A percentile compares a stretch with the other conserved stretches of the same genome.
Evolutionary conservation across 371 early-diverging fungal species (phyloP).

Genomic region (Mucor circinelloides): DNA sequence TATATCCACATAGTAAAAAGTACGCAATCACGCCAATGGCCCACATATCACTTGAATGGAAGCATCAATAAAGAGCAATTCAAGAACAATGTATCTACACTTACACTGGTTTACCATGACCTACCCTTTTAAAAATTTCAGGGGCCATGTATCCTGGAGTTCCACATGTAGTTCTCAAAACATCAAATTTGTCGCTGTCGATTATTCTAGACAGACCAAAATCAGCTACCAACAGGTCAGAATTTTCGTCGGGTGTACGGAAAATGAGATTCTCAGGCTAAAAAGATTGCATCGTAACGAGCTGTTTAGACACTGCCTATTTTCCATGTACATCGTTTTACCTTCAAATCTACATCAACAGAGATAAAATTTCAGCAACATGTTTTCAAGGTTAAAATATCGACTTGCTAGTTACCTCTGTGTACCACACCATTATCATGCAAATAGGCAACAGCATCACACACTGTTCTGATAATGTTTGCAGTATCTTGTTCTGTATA

Average conservation of each 20-base stretch:
- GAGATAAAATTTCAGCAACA: not conserved
- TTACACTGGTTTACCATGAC: constrained; percentile 69
- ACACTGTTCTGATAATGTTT: constrained; percentile 72
- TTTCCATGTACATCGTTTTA: constrained; percentile 19
- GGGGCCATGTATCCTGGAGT: constrained; percentile 92
- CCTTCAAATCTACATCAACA: constrained; percentile 48
- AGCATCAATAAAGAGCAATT: not conserved
- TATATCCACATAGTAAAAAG: constrained; percentile 84
- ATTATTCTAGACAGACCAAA: constrained; percentile 86
- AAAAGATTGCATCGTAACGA: not conserved
- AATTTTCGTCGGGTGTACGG: constrained; percentile 68
- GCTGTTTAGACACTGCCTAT: not conserved
- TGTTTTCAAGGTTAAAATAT: not conserved
- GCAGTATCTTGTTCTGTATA: constrained; percentile 90
- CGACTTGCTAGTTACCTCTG: constrained; percentile 58
- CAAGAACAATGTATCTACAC: not conserved
- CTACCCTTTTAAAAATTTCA: constrained; percentile 74
- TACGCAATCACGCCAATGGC: constrained; percentile 90
- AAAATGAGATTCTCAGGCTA: constrained; percentile 90
- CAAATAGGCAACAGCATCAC: constrained; percentile 79
- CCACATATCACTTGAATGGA: constrained; percentile 77
- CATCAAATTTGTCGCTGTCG: constrained; percentile 76
- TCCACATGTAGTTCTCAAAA: constrained; percentile 83
- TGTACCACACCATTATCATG: constrained; percentile 89
- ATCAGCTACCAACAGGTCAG: constrained; percentile 83